Base-by-base conservation (phyloP, 2,329 filamentous ascomycete species). In the Colletotrichum chrysophilum region DNA sequence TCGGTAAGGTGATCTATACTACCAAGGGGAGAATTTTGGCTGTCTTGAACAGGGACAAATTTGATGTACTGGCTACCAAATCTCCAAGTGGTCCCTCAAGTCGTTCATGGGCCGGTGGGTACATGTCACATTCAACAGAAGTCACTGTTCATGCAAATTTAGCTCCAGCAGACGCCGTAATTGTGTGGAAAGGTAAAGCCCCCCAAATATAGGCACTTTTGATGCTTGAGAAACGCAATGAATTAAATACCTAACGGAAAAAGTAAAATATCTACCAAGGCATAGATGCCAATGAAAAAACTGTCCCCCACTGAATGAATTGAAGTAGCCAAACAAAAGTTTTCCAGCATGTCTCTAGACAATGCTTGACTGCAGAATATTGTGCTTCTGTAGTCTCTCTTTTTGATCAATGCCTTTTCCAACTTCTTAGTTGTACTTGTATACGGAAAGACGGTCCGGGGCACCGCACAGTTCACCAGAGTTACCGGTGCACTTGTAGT, bases 401-500 rank as follows among this genome's bases (percentile, higher is more conserved):
- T 52, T 48, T 21, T 52, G 10, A 5, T 52, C n/a, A 10, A 21
- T 13, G n/a, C 12, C n/a, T 21, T 52, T 52, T 52, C 16, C n/a
- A 52, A 52, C n/a, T 21, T 52, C 12, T 52, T 52, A 52, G 43
- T 21, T 52, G 43, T 52, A 52, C 56, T 60, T 71, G 38, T 86
- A 86, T 2, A 84, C 80, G 18, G 85, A 85, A 10, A 86, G 76
- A 4, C 82, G 81, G 18, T 79, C 79, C 0, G 78, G 74, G 0
- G 82, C 84, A 68, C 84, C 84, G 24, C 84, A 86, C 34, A 79
- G 80, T 69, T 78, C 56, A 26, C 38, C 48, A 12, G 61, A 34
- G 69, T 78, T 38, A 36, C 74, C 77, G 21, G 71, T n/a, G 70
- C 77, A 78, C 12, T 52, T 65, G 71, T 77, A 76, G 56, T 64